phyloP scores from a whole-genome alignment of 2,329 filamentous ascomycete genomes.

The Aureobasidium lini region DNA sequence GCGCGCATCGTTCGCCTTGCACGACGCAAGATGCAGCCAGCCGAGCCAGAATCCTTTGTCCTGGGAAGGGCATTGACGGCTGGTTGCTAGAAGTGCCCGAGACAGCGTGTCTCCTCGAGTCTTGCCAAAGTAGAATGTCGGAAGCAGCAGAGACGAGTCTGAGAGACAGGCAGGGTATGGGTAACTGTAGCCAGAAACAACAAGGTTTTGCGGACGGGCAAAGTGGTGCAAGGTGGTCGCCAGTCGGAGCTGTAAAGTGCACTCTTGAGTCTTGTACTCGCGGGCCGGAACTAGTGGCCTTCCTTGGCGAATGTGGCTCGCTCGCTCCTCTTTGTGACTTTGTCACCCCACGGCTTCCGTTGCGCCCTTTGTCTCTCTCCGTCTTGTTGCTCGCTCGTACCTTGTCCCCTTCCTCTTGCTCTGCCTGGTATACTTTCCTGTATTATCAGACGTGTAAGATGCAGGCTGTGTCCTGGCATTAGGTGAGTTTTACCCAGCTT shows the following conservation, averaged over 20 bases:
- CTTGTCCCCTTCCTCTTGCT: conserved; percentile 2
- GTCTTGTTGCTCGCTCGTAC: neutral
- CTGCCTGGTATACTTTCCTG: conserved; percentile 6
- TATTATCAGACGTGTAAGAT: conserved; percentile 11
- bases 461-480: conserved; percentile 5
- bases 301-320: neutral
- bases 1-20: neutral
- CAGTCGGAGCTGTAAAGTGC: neutral
- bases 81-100: neutral
- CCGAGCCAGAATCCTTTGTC: neutral
- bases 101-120: conserved; percentile 1
- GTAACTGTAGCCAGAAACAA: neutral
- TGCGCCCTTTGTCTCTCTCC: conserved; percentile 1
- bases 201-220: conserved; percentile 1
- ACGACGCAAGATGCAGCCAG: conserved; percentile 9
- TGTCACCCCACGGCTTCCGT: neutral
- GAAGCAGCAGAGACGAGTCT: neutral
- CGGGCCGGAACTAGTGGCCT: neutral
- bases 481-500: neutral
- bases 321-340: neutral
- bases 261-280: neutral
- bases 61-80: conserved; percentile 1
- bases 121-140: neutral
- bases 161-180: neutral
- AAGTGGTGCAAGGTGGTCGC: neutral